Conservation (phyloP, 169 alveolate genomes). For the Plasmodium fragile region DNA sequence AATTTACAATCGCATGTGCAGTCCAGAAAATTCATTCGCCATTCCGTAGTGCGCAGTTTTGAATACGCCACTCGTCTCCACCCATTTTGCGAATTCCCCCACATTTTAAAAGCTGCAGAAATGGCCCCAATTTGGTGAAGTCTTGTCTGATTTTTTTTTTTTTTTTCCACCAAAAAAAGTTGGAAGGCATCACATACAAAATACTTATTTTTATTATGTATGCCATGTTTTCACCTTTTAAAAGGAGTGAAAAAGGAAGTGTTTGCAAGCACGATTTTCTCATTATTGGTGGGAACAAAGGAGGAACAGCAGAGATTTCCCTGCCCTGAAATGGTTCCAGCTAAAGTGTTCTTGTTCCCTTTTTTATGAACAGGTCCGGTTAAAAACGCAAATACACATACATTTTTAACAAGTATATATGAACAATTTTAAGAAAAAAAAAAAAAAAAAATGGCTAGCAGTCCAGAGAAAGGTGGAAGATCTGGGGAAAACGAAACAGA, state of each 20-base stretch:
- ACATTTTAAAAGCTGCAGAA: not conserved
- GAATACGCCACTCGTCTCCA: not conserved
- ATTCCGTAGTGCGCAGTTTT: not conserved
- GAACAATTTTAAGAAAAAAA: slow-evolving; percentile 4
- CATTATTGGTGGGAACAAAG: not conserved
- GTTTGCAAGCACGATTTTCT: not conserved
- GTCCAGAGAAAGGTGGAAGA: slow-evolving; percentile 7
- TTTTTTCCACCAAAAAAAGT: not conserved
- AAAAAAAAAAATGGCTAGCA: slow-evolving; percentile 36
- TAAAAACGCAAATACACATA: not conserved
- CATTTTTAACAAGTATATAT: not conserved
- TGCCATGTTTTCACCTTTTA: not conserved
- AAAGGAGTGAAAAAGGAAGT: not conserved
- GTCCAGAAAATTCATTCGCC: not conserved
- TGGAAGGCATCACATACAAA: not conserved
- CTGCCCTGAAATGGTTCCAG: not conserved
- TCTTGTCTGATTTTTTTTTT: slow-evolving; percentile 4
- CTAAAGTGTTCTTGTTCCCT: not conserved
- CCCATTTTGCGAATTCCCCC: not conserved
- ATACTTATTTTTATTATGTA: not conserved
- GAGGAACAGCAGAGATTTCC: not conserved
- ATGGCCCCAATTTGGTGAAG: slow-evolving; percentile 2
- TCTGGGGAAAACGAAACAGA: slow-evolving; percentile 12
- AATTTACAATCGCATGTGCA: not conserved
- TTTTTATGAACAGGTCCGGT: not conserved